These are phyloP conservation scores for Ulvella scutata DNA, from an alignment of 139 green algal genomes.

Conservation along the genomic window DNA sequence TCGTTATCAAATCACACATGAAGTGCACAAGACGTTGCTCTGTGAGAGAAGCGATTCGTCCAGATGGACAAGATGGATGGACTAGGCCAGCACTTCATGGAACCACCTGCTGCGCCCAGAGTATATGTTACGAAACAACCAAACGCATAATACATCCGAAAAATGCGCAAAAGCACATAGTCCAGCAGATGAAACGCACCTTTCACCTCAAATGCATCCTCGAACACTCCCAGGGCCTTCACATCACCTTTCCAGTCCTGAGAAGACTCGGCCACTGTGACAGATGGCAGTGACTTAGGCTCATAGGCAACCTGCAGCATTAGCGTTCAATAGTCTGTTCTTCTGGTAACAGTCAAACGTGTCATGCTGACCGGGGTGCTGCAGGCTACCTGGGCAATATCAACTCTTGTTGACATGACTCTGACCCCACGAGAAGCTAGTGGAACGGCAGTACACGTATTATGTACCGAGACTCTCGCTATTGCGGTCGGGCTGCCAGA, in stretches of 20 bases:
- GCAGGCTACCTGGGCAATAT: too few relatives aligned
- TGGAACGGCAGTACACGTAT: too few relatives aligned
- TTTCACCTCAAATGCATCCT: slow-evolving; percentile 35
- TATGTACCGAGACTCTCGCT: too few relatives aligned
- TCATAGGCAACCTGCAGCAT: neutral
- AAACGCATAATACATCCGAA: neutral
- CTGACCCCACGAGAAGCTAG: too few relatives aligned
- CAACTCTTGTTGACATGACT: too few relatives aligned
- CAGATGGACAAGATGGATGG: too few relatives aligned
- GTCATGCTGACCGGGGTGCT: too few relatives aligned
- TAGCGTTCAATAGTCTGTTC: too few relatives aligned
- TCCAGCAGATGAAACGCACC: neutral
- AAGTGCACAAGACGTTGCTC: neutral
- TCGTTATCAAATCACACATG: neutral
- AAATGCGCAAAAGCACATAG: neutral
- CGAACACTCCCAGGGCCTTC: slow-evolving; percentile 46
- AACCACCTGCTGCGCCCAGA: too few relatives aligned
- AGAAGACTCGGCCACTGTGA: neutral
- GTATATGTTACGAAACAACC: neutral
- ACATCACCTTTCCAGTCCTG: slow-evolving; percentile 40
- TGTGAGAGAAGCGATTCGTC: neutral
- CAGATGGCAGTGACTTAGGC: neutral
- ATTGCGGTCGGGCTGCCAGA: too few relatives aligned
- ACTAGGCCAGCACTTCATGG: too few relatives aligned
- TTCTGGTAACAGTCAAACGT: too few relatives aligned